Percentiles rank a stretch among this genome's conserved stretches.
phyloP scores from a whole-genome alignment of 2,329 filamentous ascomycete genomes.

The Orbilia oligospora region DNA sequence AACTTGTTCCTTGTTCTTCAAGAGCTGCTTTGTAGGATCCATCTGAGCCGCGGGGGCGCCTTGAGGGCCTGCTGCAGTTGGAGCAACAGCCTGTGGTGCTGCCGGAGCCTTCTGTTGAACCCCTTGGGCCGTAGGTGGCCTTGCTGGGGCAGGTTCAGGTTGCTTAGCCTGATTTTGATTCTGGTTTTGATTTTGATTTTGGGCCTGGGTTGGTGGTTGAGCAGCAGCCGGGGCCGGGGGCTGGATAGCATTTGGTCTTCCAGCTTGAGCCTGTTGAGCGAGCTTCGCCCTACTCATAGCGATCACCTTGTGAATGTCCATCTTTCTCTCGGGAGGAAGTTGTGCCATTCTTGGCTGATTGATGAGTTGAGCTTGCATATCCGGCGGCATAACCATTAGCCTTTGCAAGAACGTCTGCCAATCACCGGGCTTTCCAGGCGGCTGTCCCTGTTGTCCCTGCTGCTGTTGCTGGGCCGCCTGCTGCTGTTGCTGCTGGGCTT shows the following conservation, averaged over 20 bases:
- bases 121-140: constrained; percentile 26
- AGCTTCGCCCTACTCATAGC: constrained; percentile 34
- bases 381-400: constrained; percentile 42
- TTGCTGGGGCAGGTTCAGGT: constrained; percentile 5
- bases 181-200: constrained; percentile 23
- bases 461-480: constrained; percentile 14
- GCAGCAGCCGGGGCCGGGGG: background rate
- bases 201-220: background rate
- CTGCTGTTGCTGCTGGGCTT: constrained; percentile 8
- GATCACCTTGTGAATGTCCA: constrained; percentile 42
- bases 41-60: background rate
- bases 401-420: constrained; percentile 52
- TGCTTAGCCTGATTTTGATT: constrained; percentile 39
- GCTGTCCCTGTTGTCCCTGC: constrained; percentile 13
- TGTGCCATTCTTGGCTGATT: constrained; percentile 38
- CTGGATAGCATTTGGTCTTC: constrained; percentile 31
- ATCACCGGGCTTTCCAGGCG: constrained; percentile 19
- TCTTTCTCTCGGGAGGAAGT: constrained; percentile 35
- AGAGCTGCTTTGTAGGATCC: constrained; percentile 38
- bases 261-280: constrained; percentile 29
- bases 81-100: constrained; percentile 21
- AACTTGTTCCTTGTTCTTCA: constrained; percentile 55
- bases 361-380: constrained; percentile 40
- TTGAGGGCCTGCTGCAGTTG: constrained; percentile 18
- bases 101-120: constrained; percentile 11